Evolutionary conservation across 2,329 filamentous ascomycete genomes (phyloP).

Genomic region (Microcera coccophila): DNA sequence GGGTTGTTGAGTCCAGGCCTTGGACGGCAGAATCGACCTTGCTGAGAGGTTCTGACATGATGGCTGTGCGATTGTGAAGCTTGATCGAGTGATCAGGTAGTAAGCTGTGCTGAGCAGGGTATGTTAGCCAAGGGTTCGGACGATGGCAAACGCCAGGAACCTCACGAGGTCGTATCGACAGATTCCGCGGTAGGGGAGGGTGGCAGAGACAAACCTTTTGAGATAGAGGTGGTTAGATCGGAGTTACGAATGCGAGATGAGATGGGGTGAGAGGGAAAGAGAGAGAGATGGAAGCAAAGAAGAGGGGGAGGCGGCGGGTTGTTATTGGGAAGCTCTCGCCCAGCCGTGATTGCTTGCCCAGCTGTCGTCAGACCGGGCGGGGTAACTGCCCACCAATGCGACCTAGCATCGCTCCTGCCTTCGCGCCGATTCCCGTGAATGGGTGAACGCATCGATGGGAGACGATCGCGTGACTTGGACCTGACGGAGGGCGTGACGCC

Average conservation of each 20-base stretch:
- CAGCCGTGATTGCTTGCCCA: neutral
- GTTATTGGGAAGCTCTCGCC: slow-evolving; percentile 30
- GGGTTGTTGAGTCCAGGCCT: slow-evolving; percentile 65
- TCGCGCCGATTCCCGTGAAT: slow-evolving; percentile 1
- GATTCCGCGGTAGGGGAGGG: neutral
- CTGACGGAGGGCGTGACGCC: slow-evolving; percentile 29
- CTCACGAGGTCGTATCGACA: neutral
- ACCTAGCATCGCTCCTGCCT: slow-evolving; percentile 1
- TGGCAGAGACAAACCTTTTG: slow-evolving; percentile 14
- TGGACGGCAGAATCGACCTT: slow-evolving; percentile 92
- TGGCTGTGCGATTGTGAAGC: slow-evolving; percentile 12
- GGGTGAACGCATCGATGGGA: slow-evolving; percentile 9
- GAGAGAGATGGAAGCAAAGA: slow-evolving; percentile 20
- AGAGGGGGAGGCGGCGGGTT: slow-evolving; percentile 29
- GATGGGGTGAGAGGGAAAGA: slow-evolving; percentile 23
- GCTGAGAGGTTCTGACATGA: slow-evolving; percentile 57
- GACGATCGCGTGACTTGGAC: slow-evolving; percentile 32
- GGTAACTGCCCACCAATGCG: slow-evolving; percentile 33
- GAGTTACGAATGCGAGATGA: slow-evolving; percentile 20
- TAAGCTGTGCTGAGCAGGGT: neutral
- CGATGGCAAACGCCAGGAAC: neutral
- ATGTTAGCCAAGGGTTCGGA: neutral
- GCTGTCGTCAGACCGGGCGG: slow-evolving; percentile 44
- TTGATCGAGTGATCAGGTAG: slow-evolving; percentile 14
- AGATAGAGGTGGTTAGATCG: slow-evolving; percentile 13